Conservation (phyloP, 345 rosid genomes). For the Schrenkiella parvula region DNA sequence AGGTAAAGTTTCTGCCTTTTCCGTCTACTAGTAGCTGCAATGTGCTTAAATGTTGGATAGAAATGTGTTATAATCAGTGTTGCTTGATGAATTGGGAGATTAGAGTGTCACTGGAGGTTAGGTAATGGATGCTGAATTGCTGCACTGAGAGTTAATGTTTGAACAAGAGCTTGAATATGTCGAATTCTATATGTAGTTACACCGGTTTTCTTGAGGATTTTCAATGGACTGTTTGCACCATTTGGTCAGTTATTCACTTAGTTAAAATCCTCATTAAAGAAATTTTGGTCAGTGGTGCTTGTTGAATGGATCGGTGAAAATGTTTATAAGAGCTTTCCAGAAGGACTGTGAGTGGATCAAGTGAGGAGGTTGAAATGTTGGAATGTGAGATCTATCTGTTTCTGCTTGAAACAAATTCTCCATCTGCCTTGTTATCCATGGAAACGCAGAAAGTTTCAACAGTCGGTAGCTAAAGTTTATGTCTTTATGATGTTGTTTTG, state of each 20-base stretch:
- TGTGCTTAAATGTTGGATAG: not conserved
- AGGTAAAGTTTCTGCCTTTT: slow-evolving; percentile 40
- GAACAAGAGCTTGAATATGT: not conserved
- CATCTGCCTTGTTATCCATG: not conserved
- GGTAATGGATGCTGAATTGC: not conserved
- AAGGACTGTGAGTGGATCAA: not conserved
- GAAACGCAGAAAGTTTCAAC: not conserved
- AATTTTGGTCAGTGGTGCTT: not conserved
- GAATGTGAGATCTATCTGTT: not conserved
- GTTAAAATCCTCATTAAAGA: not conserved
- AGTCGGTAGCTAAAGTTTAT: not conserved
- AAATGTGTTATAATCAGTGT: not conserved
- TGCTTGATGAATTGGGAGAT: slow-evolving; percentile 1
- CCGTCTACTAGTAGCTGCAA: not conserved
- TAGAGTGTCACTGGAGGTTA: not conserved
- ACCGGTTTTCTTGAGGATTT: not conserved
- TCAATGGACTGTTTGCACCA: not conserved
- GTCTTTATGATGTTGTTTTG: not conserved
- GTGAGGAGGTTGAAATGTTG: not conserved
- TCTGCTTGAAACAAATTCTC: not conserved
- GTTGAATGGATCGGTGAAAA: not conserved
- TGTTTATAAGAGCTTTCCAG: not conserved
- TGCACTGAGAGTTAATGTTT: not conserved
- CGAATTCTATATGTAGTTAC: not conserved
- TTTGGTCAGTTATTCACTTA: not conserved